These are phyloP conservation scores for Yarrowia alimentaria DNA, from an alignment of 805 yeast genomes.

Conservation along the genomic window DNA sequence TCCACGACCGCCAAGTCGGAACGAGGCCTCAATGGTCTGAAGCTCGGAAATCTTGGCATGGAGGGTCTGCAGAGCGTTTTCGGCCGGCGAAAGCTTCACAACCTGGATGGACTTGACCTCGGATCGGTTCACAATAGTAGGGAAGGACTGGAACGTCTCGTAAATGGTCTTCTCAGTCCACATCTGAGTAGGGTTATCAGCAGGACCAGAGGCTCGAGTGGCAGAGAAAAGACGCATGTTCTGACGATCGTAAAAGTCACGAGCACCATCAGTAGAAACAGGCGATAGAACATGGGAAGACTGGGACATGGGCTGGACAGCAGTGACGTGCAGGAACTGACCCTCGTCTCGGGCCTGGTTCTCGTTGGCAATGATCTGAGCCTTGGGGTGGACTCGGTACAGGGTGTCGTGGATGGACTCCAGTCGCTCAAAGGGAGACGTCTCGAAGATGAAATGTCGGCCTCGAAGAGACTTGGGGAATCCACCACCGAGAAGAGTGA, in stretches of 20 bases:
- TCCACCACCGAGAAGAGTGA: constrained; percentile 78
- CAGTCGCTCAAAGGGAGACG: constrained; percentile 82
- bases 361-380: constrained; percentile 60
- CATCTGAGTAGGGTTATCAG: constrained; percentile 65
- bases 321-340: constrained; percentile 65
- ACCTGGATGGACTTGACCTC: constrained; percentile 55
- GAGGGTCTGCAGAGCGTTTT: constrained; percentile 72
- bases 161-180: constrained; percentile 89
- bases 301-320: constrained; percentile 58
- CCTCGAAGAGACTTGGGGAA: constrained; percentile 77
- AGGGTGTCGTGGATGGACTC: constrained; percentile 77
- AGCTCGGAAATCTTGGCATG: constrained; percentile 69
- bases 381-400: constrained; percentile 75
- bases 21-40: constrained; percentile 30
- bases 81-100: constrained; percentile 72
- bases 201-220: constrained; percentile 69
- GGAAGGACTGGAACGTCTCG: constrained; percentile 74
- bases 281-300: constrained; percentile 9
- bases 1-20: constrained; percentile 9
- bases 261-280: constrained; percentile 51
- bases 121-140: constrained; percentile 82
- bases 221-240: constrained; percentile 68
- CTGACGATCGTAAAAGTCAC: constrained; percentile 73
- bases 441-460: constrained; percentile 77
- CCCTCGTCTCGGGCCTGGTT: constrained; percentile 66